A percentile compares a stretch with the other conserved stretches of the same genome.
Evolutionary conservation across 2,329 filamentous ascomycete species (phyloP).

Genomic region (Akanthomyces muscarius): DNA sequence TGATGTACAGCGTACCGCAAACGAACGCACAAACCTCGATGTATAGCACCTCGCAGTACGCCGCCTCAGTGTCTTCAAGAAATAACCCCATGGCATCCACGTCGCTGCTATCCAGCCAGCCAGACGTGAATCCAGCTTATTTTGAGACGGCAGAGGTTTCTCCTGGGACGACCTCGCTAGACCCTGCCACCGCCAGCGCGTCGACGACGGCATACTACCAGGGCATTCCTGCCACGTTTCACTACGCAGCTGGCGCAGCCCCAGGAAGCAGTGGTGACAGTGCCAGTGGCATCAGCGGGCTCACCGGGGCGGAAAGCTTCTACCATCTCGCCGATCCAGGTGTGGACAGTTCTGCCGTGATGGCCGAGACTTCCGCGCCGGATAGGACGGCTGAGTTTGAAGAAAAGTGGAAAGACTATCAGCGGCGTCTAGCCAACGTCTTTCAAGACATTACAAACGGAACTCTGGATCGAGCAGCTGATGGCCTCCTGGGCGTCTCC

Average conservation of each 20-base stretch:
- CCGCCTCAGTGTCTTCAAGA: not conserved
- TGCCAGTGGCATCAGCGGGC: not conserved
- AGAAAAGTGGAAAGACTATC: conserved; percentile 65
- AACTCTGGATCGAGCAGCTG: conserved; percentile 46
- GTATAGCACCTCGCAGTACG: conserved; percentile 66
- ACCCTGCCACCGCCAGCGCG: not conserved
- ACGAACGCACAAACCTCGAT: conserved; percentile 57
- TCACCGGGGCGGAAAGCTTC: conserved; percentile 8
- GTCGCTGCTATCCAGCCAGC: not conserved
- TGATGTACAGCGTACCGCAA: conserved; percentile 77
- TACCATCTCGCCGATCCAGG: not conserved
- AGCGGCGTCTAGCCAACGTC: conserved; percentile 58
- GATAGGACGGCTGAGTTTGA: conserved; percentile 54
- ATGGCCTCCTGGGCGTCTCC: conserved; percentile 50
- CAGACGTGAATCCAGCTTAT: conserved; percentile 5
- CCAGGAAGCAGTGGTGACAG: conserved; percentile 1
- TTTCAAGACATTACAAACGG: conserved; percentile 66
- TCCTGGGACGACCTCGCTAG: not conserved
- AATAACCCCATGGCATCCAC: conserved; percentile 1
- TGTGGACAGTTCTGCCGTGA: conserved; percentile 20
- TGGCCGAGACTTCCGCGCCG: conserved; percentile 55
- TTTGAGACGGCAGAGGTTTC: not conserved
- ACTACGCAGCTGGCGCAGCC: not conserved
- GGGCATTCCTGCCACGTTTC: not conserved
- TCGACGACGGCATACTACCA: conserved; percentile 54